Base-by-base conservation (phyloP, 495 filamentous ascomycete genomes). In the Penicillium antarcticum region DNA sequence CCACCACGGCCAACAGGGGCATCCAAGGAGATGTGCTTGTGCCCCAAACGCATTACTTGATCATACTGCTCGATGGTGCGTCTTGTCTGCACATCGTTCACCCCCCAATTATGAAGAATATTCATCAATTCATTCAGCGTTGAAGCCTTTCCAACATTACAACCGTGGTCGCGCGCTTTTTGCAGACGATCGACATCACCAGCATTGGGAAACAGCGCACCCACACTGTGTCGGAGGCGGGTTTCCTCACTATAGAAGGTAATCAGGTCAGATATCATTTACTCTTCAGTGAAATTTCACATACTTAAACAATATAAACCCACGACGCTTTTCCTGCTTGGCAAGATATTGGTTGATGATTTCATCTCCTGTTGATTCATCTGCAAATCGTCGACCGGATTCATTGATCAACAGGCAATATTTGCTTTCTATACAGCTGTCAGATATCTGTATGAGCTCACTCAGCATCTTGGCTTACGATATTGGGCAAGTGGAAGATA, bases 291-390 rank as follows among this genome's bases (percentile, higher is more conserved):
- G 47, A 2, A 46, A 12, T 19, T 7, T 34, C 24, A 52, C 45
- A 24, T 46, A 65, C 62, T 53, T 62, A 48, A 65, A 65, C 6
- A 65, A 24, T 6, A 65, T 14, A 21, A 65, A 65, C 0, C 58
- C 62, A 23, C 62, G 56, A 4, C 62, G 58, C 29, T 56, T 65
- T 33, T 62, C 56, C 23, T 65, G 62, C 18, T 62, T 65, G 14
- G 62, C 62, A n/a, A 65, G 51, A 39, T 65, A 57, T 35, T 65
- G 58, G 35, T 65, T 65, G 29, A 62, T 46, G n/a, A 65, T 65
- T 19, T 65, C 58, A 36, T 65, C 62, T 2, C 62, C 62, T 5
- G 32, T 60, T 4, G 58, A 56, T 21, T 65, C 62, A 26, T 65
- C 58, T 0, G 53, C 37, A 50, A 62, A 65, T 9, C 62, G 51